Conservation (phyloP, 805 yeast species). For the Brettanomyces bruxellensis region DNA sequence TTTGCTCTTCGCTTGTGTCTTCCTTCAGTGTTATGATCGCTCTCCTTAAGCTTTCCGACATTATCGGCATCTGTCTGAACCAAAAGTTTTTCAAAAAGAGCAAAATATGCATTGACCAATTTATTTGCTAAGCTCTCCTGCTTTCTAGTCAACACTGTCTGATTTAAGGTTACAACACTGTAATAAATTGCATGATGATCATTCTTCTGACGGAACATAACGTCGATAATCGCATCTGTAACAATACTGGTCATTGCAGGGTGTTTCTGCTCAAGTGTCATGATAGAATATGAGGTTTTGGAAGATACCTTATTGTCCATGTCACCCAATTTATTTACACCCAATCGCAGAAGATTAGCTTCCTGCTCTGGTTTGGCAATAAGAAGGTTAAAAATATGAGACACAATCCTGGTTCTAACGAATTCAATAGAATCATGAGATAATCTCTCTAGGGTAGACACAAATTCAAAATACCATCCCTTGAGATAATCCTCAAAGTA, state of each 20-base stretch:
- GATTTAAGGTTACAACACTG: constrained; percentile 81
- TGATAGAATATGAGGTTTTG: constrained; percentile 71
- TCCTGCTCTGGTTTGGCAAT: constrained; percentile 94
- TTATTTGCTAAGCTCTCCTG: constrained; percentile 79
- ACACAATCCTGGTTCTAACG: constrained; percentile 69
- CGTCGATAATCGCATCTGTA: constrained; percentile 71
- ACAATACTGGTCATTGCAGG: constrained; percentile 91
- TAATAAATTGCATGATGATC: constrained; percentile 88
- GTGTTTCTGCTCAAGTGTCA: constrained; percentile 79
- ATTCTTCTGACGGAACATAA: constrained; percentile 60
- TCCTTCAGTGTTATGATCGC: constrained; percentile 45
- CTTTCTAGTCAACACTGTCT: constrained; percentile 73
- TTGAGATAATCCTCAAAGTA: constrained; percentile 89
- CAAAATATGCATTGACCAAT: constrained; percentile 76
- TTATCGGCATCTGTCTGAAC: constrained; percentile 52
- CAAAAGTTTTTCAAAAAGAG: constrained; percentile 75
- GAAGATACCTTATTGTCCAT: constrained; percentile 85
- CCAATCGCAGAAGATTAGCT: constrained; percentile 76
- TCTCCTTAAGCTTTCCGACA: constrained; percentile 28
- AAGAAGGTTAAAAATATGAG: constrained; percentile 71
- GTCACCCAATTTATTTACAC: constrained; percentile 93
- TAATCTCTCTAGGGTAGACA: constrained; percentile 67
- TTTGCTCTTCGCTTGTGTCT: constrained; percentile 68
- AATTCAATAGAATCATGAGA: constrained; percentile 89
- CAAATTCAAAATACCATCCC: constrained; percentile 60